A percentile compares a stretch with the other conserved stretches of the same genome.
Evolutionary conservation across 1,284 basidiomycete species (phyloP).

Genomic region (Cutaneotrichosporon sp.): DNA sequence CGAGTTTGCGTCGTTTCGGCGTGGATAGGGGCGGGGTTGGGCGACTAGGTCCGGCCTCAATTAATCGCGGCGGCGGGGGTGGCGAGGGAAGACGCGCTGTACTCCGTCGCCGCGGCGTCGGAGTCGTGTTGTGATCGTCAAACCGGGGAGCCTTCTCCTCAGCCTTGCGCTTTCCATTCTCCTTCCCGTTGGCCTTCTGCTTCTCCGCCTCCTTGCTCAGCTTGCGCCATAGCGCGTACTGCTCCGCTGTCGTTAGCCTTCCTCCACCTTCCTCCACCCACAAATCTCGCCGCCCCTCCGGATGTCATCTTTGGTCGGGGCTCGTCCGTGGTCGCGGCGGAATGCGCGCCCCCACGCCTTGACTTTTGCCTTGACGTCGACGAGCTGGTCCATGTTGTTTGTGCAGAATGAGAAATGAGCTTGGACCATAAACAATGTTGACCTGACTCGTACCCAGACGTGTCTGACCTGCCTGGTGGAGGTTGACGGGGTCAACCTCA

Average conservation of each 20-base stretch:
- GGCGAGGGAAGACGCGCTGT: not conserved
- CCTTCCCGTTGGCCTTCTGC: not conserved
- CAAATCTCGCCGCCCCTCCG: conserved; percentile 65
- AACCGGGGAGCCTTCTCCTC: not conserved
- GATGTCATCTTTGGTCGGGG: conserved; percentile 75
- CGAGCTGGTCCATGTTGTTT: conserved; percentile 32
- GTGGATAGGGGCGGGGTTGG: conserved; percentile 25
- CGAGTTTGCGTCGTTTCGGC: conserved; percentile 22
- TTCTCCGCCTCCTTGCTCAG: conserved; percentile 59
- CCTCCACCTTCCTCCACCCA: conserved; percentile 40
- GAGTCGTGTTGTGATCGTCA: conserved; percentile 5
- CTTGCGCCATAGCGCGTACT: conserved; percentile 78
- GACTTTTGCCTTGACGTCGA: conserved; percentile 67
- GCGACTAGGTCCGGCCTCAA: not conserved
- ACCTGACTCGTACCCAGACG: not conserved
- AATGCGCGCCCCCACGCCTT: conserved; percentile 81
- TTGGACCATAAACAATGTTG: not conserved
- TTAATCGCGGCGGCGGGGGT: not conserved
- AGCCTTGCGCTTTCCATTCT: not conserved
- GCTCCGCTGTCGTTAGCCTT: conserved; percentile 60
- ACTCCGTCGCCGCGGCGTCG: not conserved
- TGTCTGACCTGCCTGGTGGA: not conserved
- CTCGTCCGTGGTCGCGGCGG: conserved; percentile 60
- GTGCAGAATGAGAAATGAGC: not conserved
- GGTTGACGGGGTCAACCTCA: not conserved